Percentiles rank a stretch among this genome's conserved stretches.
phyloP scores from a whole-genome alignment of 768 basidiomycete genomes.

The Podaxis mareebaensis region DNA sequence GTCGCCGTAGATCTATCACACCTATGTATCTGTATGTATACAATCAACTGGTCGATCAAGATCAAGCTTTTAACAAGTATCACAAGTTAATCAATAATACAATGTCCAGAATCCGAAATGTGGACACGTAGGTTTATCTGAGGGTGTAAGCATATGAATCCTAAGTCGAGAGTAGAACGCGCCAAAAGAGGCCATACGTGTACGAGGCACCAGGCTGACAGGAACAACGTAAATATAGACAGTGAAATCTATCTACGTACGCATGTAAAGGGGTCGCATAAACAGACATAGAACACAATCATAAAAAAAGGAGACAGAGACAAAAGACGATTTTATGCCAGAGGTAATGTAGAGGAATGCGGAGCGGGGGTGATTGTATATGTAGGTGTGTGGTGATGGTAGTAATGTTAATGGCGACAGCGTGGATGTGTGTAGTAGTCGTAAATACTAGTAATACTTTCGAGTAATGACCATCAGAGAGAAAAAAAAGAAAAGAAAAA shows the following conservation, averaged over 20 bases:
- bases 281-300: conserved; percentile 7
- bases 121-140: not conserved
- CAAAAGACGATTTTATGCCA: conserved; percentile 3
- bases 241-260: not conserved
- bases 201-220: not conserved
- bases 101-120: not conserved
- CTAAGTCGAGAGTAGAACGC: too few relatives aligned
- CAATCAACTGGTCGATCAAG: not conserved
- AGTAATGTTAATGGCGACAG: conserved; percentile 1
- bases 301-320: conserved; percentile 12
- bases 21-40: not conserved
- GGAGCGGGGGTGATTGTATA: conserved; percentile 9
- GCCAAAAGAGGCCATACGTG: too few relatives aligned
- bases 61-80: not conserved
- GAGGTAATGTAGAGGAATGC: not conserved
- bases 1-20: not conserved
- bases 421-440: not conserved
- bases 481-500: conserved; percentile 21
- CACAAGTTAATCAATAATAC: not conserved
- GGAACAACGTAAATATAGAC: conserved; percentile 20
- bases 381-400: not conserved
- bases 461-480: conserved; percentile 17
- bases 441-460: conserved; percentile 8
- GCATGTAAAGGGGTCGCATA: not conserved
- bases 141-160: not conserved